Conservation (phyloP, 2,329 filamentous ascomycete species). For the Colletotrichum abscissum region DNA sequence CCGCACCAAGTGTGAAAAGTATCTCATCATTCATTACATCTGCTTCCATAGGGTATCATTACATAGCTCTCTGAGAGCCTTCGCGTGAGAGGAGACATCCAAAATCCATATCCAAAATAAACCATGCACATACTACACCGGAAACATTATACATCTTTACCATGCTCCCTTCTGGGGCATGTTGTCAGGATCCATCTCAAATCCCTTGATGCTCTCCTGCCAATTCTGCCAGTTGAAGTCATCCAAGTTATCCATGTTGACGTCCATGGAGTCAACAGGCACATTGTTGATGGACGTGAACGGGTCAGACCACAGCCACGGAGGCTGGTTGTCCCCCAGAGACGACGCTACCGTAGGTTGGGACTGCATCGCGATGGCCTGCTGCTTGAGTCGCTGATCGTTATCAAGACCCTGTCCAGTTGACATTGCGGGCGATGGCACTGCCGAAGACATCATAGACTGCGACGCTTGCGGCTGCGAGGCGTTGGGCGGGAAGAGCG, state of each 20-base stretch:
- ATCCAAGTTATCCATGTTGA: conserved; percentile 49
- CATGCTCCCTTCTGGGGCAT: conserved; percentile 27
- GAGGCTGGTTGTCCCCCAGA: conserved; percentile 49
- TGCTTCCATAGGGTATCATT: conserved; percentile 31
- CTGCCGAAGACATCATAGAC: conserved; percentile 7
- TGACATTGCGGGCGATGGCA: background rate
- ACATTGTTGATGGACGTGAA: conserved; percentile 44
- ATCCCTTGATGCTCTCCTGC: conserved; percentile 54
- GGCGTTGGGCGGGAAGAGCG: conserved; percentile 18
- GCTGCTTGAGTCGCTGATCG: conserved; percentile 36
- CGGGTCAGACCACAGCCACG: conserved; percentile 55
- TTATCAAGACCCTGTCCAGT: conserved; percentile 28
- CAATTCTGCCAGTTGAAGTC: conserved; percentile 63
- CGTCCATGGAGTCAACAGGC: conserved; percentile 47
- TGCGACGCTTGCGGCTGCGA: conserved; percentile 1
- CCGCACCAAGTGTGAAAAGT: background rate
- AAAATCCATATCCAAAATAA: background rate
- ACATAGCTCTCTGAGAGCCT: conserved; percentile 6
- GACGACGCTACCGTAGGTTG: conserved; percentile 37
- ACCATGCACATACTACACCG: background rate
- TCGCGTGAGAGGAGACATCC: conserved; percentile 18
- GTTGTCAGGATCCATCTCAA: conserved; percentile 45
- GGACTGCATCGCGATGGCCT: conserved; percentile 37
- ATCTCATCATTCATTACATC: conserved; percentile 24
- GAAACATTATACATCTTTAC: background rate